Conservation (phyloP, 164 flowering plant genomes). For the Warburgia ugandensis region DNA sequence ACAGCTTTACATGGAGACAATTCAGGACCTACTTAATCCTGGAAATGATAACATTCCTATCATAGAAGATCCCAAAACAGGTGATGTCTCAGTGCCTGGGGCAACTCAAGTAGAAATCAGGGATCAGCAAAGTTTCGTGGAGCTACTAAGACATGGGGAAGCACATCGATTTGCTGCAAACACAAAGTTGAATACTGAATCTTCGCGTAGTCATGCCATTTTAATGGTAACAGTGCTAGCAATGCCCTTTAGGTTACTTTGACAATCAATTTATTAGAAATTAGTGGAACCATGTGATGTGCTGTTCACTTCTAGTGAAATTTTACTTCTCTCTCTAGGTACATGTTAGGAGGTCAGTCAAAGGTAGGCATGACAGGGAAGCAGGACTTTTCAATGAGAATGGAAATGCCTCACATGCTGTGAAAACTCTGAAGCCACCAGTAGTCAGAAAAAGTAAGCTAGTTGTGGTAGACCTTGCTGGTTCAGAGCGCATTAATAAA, state of each 20-base stretch:
- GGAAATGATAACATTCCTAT: constrained; percentile 78
- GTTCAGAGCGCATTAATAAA: constrained; percentile 94
- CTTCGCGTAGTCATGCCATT: constrained; percentile 97
- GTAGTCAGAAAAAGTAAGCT: constrained; percentile 80
- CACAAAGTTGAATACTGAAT: constrained; percentile 90
- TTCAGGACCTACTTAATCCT: constrained; percentile 95
- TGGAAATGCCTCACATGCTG: constrained; percentile 33
- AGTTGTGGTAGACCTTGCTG: constrained; percentile 96
- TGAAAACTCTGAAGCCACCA: constrained; percentile 54
- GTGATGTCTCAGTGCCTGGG: constrained; percentile 94
- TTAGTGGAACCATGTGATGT: too few relatives aligned
- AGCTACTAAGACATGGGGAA: constrained; percentile 76
- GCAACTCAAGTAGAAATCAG: constrained; percentile 66
- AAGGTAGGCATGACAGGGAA: constrained; percentile 40
- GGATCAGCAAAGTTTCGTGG: constrained; percentile 76
- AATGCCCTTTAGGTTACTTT: too few relatives aligned
- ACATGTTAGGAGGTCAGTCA: constrained; percentile 58
- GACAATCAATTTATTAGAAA: too few relatives aligned
- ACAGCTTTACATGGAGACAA: constrained; percentile 98
- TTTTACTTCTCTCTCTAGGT: too few relatives aligned
- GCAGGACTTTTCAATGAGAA: constrained; percentile 41
- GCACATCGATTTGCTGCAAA: constrained; percentile 94
- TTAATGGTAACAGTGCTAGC: constrained; percentile 49
- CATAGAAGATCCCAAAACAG: constrained; percentile 87
- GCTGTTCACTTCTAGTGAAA: too few relatives aligned